These are phyloP conservation scores for Colletotrichum spaethianum DNA, from an alignment of 2,329 filamentous ascomycete species.

Conservation along the genomic window DNA sequence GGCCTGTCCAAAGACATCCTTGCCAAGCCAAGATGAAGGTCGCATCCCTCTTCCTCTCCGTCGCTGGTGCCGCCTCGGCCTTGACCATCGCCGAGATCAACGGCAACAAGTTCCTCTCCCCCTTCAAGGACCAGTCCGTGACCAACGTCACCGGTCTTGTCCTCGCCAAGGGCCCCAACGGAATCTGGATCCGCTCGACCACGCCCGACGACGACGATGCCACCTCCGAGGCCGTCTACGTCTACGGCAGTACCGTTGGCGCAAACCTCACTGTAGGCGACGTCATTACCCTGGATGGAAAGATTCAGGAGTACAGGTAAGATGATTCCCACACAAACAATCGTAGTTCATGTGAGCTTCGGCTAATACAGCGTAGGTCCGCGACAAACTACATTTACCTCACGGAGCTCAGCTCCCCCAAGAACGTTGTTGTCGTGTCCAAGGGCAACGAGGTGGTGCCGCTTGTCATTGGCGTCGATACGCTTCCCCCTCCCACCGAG, in stretches of 20 bases:
- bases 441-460: conserved; percentile 68
- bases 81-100: conserved; percentile 75
- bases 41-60: conserved; percentile 47
- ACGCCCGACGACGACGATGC: conserved; percentile 67
- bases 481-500: conserved; percentile 70
- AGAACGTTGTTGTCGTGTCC: conserved; percentile 67
- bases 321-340: conserved; percentile 35
- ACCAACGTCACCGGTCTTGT: conserved; percentile 74
- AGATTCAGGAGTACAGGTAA: conserved; percentile 70
- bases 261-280: conserved; percentile 73
- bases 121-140: conserved; percentile 69
- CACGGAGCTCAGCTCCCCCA: conserved; percentile 73
- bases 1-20: background rate
- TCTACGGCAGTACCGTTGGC: conserved; percentile 69
- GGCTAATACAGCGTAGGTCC: conserved; percentile 57
- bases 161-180: conserved; percentile 72
- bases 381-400: conserved; percentile 71
- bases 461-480: conserved; percentile 72
- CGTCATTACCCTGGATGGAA: conserved; percentile 71
- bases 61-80: conserved; percentile 51
- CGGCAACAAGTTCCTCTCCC: conserved; percentile 74
- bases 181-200: conserved; percentile 76
- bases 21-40: conserved; percentile 49
- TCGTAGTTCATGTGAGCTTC: background rate
- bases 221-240: conserved; percentile 77